These are phyloP conservation scores for Magnaporthales sp. DNA, from an alignment of 2,329 filamentous ascomycete species.

Conservation along the genomic window DNA sequence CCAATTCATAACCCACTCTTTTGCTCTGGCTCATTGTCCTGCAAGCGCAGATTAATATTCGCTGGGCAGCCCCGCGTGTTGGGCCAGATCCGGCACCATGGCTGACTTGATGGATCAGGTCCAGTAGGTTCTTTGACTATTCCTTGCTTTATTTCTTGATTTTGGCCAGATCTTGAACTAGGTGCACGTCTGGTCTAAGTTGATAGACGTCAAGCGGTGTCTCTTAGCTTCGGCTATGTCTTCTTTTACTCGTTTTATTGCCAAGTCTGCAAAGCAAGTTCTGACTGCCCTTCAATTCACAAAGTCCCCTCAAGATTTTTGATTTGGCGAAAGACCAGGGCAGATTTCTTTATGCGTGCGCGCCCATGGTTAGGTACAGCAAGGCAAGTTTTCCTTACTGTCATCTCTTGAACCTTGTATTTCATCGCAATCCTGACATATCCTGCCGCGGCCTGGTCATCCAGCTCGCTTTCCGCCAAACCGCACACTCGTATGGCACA, in stretches of 20 bases:
- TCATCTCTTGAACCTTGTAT: neutral
- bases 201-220: neutral
- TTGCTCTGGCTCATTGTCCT: neutral
- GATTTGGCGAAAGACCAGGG: constrained; percentile 41
- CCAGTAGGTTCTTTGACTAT: neutral
- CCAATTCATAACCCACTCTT: neutral
- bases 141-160: neutral
- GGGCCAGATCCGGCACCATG: neutral
- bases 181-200: neutral
- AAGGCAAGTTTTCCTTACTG: constrained; percentile 28
- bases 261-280: neutral
- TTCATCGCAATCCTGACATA: neutral
- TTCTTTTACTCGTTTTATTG: neutral
- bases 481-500: constrained; percentile 53
- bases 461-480: constrained; percentile 61
- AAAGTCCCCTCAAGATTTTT: constrained; percentile 49
- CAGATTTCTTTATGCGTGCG: constrained; percentile 48
- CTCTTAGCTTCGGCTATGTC: neutral
- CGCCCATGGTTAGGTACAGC: constrained; percentile 62
- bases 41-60: neutral
- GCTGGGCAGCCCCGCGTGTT: neutral
- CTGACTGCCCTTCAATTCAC: neutral
- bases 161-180: neutral
- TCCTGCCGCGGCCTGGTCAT: constrained; percentile 3
- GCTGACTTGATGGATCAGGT: neutral